These are phyloP conservation scores for Clarireedia hainanense DNA, from an alignment of 2,329 filamentous ascomycete genomes.

Conservation along the genomic window DNA sequence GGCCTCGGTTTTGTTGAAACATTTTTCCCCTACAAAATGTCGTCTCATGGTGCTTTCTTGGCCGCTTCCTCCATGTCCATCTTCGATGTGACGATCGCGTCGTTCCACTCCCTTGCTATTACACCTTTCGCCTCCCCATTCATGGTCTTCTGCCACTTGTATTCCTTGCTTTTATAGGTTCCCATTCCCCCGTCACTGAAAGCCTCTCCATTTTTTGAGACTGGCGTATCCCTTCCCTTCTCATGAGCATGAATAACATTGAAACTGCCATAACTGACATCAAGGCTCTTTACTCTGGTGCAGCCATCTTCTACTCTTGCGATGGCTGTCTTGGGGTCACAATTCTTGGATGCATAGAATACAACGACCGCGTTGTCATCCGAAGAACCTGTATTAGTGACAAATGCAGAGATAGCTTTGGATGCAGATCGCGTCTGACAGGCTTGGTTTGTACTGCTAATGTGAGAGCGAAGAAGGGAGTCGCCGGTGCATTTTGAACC, in stretches of 20 bases:
- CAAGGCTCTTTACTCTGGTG: background rate
- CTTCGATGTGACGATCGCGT: background rate
- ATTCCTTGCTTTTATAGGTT: background rate
- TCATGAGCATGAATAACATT: background rate
- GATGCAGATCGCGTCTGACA: background rate
- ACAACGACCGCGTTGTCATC: conserved; percentile 2
- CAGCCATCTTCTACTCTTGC: conserved; percentile 1
- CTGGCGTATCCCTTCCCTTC: background rate
- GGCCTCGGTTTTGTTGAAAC: background rate
- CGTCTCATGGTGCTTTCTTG: background rate
- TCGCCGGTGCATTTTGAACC: background rate
- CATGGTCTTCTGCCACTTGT: background rate
- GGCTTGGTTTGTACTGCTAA: background rate
- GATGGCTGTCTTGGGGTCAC: conserved; percentile 1
- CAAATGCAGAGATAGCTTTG: background rate
- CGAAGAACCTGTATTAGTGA: background rate
- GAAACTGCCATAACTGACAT: background rate
- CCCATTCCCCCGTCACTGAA: background rate
- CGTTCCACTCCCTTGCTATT: background rate
- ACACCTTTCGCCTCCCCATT: background rate
- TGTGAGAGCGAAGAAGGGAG: background rate
- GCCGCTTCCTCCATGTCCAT: background rate
- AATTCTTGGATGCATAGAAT: background rate
- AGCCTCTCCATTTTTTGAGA: conserved; percentile 1
- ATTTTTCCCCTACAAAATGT: background rate